Evolutionary conservation across 2,329 filamentous ascomycete genomes (phyloP).

Genomic region (Claviceps africana): DNA sequence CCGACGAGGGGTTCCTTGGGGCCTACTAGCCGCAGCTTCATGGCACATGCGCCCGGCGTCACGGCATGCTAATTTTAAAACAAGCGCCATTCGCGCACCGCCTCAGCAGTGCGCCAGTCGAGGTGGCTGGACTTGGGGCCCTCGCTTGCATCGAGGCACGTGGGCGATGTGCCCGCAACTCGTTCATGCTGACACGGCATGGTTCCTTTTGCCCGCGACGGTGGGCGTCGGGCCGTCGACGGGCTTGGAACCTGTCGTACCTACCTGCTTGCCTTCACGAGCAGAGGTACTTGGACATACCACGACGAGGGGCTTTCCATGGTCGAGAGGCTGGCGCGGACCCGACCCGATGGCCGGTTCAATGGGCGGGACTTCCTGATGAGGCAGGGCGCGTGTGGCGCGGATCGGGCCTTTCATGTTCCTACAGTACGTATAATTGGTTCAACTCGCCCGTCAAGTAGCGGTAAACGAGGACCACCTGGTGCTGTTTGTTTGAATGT

Average conservation of each 20-base stretch:
- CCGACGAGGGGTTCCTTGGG: neutral
- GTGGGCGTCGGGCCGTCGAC: no score
- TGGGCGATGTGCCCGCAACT: no score
- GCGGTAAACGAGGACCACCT: no score
- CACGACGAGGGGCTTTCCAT: no score
- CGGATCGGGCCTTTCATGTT: neutral
- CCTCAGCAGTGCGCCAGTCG: neutral
- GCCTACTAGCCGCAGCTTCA: neutral
- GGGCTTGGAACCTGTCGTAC: no score
- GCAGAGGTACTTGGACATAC: no score
- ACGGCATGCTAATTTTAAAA: neutral
- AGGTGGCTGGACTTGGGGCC: neutral
- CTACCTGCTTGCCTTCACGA: no score
- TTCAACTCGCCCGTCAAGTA: neutral
- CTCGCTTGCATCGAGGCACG: neutral
- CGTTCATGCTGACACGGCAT: no score
- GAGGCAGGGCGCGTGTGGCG: no score
- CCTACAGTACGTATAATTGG: neutral
- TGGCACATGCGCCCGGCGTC: neutral
- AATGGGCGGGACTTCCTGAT: neutral
- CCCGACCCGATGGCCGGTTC: neutral
- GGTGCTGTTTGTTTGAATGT: no score
- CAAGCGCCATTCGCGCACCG: conserved; percentile 1
- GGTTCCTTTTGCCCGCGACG: no score
- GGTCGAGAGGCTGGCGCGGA: no score